phyloP scores from a whole-genome alignment of 768 basidiomycete genomes.

The Leccinellum rugosiceps region DNA sequence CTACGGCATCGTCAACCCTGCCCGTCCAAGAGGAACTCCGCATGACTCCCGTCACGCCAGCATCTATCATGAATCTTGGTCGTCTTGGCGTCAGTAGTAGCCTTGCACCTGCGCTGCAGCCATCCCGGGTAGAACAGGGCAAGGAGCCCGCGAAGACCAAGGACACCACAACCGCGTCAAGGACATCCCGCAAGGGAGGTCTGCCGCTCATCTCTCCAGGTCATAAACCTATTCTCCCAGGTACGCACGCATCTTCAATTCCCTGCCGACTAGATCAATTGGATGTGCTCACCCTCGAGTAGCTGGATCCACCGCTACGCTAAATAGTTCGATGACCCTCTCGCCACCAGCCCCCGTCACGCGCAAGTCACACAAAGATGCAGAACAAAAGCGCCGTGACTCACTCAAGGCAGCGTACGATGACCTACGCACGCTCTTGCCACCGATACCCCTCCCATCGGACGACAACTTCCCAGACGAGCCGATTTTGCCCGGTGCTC shows the following conservation, averaged over 20 bases:
- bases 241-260: conserved; percentile 33
- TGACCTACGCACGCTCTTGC: conserved; percentile 76
- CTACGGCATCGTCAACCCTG: background rate
- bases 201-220: conserved; percentile 46
- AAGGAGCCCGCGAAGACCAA: conserved; percentile 31
- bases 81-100: conserved; percentile 51
- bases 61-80: conserved; percentile 89
- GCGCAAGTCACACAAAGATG: conserved; percentile 90
- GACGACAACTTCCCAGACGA: conserved; percentile 70
- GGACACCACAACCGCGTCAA: conserved; percentile 20
- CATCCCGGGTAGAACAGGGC: conserved; percentile 19
- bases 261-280: background rate
- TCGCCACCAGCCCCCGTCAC: conserved; percentile 45
- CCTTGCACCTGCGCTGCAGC: conserved; percentile 33
- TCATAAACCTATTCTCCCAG: conserved; percentile 73
- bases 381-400: conserved; percentile 96
- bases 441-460: conserved; percentile 81
- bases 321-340: conserved; percentile 23
- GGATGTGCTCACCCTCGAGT: conserved; percentile 4
- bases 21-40: conserved; percentile 25
- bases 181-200: conserved; percentile 28
- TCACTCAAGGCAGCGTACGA: conserved; percentile 94
- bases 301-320: conserved; percentile 34
- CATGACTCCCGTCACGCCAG: conserved; percentile 82
- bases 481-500: conserved; percentile 78